These are phyloP conservation scores for Symmetrospora coprosmae DNA, from an alignment of 768 basidiomycete species.

Conservation along the genomic window DNA sequence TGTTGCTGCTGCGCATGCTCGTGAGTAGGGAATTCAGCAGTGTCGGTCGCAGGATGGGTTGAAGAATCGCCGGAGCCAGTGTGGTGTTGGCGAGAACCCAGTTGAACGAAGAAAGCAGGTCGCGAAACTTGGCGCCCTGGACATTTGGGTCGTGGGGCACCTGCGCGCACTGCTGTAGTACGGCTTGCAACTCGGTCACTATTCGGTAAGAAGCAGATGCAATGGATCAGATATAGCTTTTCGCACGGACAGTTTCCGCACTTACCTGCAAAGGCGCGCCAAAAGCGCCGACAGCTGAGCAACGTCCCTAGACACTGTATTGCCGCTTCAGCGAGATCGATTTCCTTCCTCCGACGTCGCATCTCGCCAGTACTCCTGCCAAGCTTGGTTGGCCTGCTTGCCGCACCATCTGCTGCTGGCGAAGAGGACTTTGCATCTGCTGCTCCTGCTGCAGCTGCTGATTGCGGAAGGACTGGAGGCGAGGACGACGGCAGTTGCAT, in stretches of 20 bases:
- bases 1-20: background rate
- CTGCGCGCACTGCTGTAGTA: background rate
- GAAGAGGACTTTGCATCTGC: background rate
- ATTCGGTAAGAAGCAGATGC: background rate
- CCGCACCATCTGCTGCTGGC: background rate
- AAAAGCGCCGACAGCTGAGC: conserved; percentile 3
- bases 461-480: background rate
- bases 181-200: background rate
- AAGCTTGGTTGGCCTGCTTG: background rate
- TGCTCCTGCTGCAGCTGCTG: background rate
- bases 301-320: conserved; percentile 1
- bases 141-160: background rate
- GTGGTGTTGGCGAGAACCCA: conserved; percentile 12
- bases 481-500: background rate
- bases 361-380: conserved; percentile 14
- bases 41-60: background rate
- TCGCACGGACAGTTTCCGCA: background rate
- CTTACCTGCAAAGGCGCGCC: conserved; percentile 15
- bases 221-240: background rate
- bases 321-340: conserved; percentile 11
- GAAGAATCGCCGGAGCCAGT: background rate
- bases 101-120: background rate
- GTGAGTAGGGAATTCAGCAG: background rate
- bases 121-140: conserved; percentile 10
- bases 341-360: conserved; percentile 11